Percentiles rank a stretch among this genome's conserved stretches.
These are phyloP conservation scores for Sanghuangporus weigelae DNA, from an alignment of 1,284 basidiomycete species.

Conservation along the genomic window DNA sequence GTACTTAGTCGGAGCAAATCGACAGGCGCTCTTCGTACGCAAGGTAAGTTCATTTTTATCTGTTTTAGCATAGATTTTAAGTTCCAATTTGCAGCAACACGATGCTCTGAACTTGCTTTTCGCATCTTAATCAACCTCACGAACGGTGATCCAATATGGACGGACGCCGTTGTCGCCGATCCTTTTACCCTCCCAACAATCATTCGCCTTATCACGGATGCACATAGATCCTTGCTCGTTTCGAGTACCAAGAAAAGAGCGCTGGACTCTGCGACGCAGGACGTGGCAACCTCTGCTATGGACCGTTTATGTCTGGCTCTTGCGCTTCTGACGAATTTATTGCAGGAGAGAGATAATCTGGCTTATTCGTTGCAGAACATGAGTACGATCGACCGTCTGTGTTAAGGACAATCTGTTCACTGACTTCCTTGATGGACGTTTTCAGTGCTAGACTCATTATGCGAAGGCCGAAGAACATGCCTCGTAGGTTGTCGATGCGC, in stretches of 20 bases:
- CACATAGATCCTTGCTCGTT: constrained; percentile 24
- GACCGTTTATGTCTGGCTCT: constrained; percentile 67
- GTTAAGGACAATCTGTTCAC: not conserved
- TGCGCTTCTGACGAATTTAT: constrained; percentile 66
- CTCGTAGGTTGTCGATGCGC: constrained; percentile 19
- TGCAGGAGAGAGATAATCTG: constrained; percentile 41
- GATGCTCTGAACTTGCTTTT: constrained; percentile 51
- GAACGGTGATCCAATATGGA: constrained; percentile 54
- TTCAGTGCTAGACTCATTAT: constrained; percentile 8
- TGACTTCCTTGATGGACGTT: not conserved
- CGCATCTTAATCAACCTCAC: constrained; percentile 67
- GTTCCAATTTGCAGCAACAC: constrained; percentile 29
- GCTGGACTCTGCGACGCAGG: constrained; percentile 22
- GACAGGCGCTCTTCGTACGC: not conserved
- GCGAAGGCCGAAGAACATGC: constrained; percentile 17
- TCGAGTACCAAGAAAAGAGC: constrained; percentile 17
- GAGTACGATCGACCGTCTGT: not conserved
- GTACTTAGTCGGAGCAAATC: constrained; percentile 23
- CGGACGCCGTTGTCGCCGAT: constrained; percentile 38
- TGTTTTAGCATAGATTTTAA: not conserved
- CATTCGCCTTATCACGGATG: constrained; percentile 38
- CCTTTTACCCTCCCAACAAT: constrained; percentile 41
- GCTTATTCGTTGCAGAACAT: constrained; percentile 1
- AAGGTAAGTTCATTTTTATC: not conserved
- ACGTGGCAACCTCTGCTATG: constrained; percentile 35